Percentiles rank a stretch among this genome's conserved stretches.
Conservation (phyloP, 345 rosid genomes). For the Psidium guajava region DNA sequence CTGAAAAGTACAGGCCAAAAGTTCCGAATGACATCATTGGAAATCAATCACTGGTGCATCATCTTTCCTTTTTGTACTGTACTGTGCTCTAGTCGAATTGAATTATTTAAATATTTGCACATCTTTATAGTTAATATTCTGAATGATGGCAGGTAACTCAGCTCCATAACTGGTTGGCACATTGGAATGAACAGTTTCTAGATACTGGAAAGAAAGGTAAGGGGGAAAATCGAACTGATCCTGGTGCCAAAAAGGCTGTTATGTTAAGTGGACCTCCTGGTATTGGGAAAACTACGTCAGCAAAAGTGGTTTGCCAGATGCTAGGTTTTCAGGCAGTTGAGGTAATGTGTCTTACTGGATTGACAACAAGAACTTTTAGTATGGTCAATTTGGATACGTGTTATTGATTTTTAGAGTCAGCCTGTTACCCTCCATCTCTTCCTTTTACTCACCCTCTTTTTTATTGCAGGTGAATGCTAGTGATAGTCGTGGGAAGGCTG, state of each 20-base stretch:
- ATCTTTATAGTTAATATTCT: background rate
- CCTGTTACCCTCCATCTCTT: background rate
- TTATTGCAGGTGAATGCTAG: conserved; percentile 79
- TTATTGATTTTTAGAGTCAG: background rate
- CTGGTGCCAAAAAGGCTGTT: conserved; percentile 69
- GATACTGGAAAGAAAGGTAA: conserved; percentile 56
- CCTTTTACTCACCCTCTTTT: background rate
- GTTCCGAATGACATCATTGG: conserved; percentile 81
- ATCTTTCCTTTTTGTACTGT: background rate
- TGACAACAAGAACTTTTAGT: background rate
- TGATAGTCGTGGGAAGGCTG: conserved; percentile 97
- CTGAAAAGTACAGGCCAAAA: conserved; percentile 86
- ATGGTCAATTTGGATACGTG: background rate
- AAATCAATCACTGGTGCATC: conserved; percentile 68
- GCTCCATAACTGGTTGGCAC: conserved; percentile 78
- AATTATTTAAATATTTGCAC: background rate
- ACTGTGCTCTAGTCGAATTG: background rate
- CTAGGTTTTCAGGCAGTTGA: conserved; percentile 89
- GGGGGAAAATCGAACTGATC: conserved; percentile 65
- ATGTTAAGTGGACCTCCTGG: conserved; percentile 94
- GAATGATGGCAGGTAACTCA: conserved; percentile 57
- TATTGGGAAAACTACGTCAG: conserved; percentile 92
- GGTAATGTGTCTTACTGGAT: conserved; percentile 22
- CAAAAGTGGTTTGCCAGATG: conserved; percentile 86
- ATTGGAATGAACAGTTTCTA: conserved; percentile 69